Evolutionary conservation across 2,329 filamentous ascomycete genomes (phyloP).

Genomic region (Curvularia sp.): DNA sequence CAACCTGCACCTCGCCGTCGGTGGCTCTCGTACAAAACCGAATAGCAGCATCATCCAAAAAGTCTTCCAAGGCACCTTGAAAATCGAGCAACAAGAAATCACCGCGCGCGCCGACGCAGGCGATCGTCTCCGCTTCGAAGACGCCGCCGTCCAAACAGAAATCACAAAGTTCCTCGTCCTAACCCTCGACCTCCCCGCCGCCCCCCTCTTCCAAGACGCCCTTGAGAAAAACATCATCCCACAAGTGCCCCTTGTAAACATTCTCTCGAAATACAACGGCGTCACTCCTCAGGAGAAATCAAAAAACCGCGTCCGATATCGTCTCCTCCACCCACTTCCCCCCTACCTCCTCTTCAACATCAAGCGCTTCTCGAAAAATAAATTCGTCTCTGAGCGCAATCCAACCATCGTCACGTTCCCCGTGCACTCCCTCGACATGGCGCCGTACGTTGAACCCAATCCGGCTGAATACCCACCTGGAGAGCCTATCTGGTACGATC

Average conservation of each 20-base stretch:
- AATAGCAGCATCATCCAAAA: constrained; percentile 86
- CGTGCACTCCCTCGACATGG: constrained; percentile 81
- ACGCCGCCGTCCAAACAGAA: constrained; percentile 82
- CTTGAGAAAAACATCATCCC: constrained; percentile 96
- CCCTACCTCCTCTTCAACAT: constrained; percentile 93
- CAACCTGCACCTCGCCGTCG: constrained; percentile 88
- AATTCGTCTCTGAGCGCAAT: constrained; percentile 94
- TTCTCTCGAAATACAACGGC: constrained; percentile 94
- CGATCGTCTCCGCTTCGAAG: constrained; percentile 90
- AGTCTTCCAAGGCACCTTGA: constrained; percentile 90
- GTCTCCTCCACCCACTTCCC: constrained; percentile 86
- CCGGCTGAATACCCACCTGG: constrained; percentile 71
- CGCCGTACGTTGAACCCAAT: constrained; percentile 89
- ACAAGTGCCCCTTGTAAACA: constrained; percentile 75
- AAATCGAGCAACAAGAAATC: constrained; percentile 92
- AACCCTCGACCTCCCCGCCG: constrained; percentile 88
- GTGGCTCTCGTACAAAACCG: constrained; percentile 86
- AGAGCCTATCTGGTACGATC: constrained; percentile 91
- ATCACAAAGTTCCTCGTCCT: constrained; percentile 85
- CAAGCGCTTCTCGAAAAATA: constrained; percentile 96
- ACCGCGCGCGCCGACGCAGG: constrained; percentile 87
- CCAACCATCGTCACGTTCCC: constrained; percentile 98
- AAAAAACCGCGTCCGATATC: constrained; percentile 86
- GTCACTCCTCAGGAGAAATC: constrained; percentile 85
- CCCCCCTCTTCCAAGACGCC: constrained; percentile 95